Conservation (phyloP, 345 rosid species). For the Melastoma malabathricum region DNA sequence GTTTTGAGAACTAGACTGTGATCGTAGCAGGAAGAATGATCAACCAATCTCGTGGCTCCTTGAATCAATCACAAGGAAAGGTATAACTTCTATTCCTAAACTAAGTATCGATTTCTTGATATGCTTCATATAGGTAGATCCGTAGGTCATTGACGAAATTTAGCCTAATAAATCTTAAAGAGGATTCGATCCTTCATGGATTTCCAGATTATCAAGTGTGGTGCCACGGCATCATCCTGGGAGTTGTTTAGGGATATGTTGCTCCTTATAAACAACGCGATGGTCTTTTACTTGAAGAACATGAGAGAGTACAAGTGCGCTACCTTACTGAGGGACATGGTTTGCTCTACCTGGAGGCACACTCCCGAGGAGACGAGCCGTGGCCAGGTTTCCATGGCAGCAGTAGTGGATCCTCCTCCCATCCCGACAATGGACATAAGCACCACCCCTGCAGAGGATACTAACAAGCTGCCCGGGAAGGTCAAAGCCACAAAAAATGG, state of each 20-base stretch:
- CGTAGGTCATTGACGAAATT: too few relatives aligned
- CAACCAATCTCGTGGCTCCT: too few relatives aligned
- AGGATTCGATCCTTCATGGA: too few relatives aligned
- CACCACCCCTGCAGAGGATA: too few relatives aligned
- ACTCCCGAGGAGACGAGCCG: conserved; percentile 21
- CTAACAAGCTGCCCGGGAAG: too few relatives aligned
- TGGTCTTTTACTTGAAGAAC: conserved; percentile 59
- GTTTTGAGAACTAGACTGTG: too few relatives aligned
- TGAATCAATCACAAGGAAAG: conserved; percentile 5
- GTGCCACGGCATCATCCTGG: conserved; percentile 26
- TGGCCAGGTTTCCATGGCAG: conserved; percentile 6
- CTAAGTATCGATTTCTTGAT: too few relatives aligned
- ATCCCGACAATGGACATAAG: neutral
- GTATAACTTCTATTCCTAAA: too few relatives aligned
- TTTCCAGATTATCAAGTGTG: conserved; percentile 39
- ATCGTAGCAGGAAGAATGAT: too few relatives aligned
- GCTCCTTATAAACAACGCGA: conserved; percentile 59
- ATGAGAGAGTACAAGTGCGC: conserved; percentile 83
- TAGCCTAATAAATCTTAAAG: too few relatives aligned
- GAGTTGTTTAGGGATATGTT: conserved; percentile 64
- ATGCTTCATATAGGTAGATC: too few relatives aligned
- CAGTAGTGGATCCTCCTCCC: conserved; percentile 12
- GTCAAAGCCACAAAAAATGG: too few relatives aligned
- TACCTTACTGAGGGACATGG: conserved; percentile 36
- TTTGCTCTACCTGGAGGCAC: conserved; percentile 30